phyloP scores from a whole-genome alignment of 2,329 filamentous ascomycete species.

The Daldinia sp. region DNA sequence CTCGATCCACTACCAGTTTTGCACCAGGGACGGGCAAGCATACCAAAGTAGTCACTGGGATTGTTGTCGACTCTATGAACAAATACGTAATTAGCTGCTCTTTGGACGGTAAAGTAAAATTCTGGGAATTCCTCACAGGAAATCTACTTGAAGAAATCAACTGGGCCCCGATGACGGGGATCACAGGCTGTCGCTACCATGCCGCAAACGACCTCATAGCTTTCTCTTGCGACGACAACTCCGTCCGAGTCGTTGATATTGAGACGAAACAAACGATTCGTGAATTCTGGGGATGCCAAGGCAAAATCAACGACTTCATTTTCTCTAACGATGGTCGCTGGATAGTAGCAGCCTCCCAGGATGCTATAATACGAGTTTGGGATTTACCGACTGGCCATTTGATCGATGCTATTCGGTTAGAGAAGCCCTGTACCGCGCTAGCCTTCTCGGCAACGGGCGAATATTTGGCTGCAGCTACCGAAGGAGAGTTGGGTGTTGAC shows the following conservation, averaged over 20 bases:
- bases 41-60: conserved; percentile 81
- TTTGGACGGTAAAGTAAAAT: conserved; percentile 91
- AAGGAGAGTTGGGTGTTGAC: conserved; percentile 85
- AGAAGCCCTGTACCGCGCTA: conserved; percentile 80
- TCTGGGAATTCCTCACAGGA: conserved; percentile 94
- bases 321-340: conserved; percentile 95
- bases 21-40: conserved; percentile 73
- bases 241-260: conserved; percentile 87
- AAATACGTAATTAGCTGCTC: conserved; percentile 85
- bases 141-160: conserved; percentile 81
- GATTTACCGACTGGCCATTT: conserved; percentile 95
- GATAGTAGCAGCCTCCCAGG: conserved; percentile 87
- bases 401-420: conserved; percentile 87
- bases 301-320: conserved; percentile 78
- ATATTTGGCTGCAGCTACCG: conserved; percentile 88
- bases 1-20: conserved; percentile 54
- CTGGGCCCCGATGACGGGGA: conserved; percentile 79
- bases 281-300: conserved; percentile 86
- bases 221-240: conserved; percentile 87
- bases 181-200: conserved; percentile 83
- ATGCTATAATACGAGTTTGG: conserved; percentile 85
- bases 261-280: conserved; percentile 90
- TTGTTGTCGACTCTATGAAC: conserved; percentile 90
- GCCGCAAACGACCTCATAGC: conserved; percentile 84
- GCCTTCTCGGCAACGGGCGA: conserved; percentile 91